A percentile compares a stretch with the other conserved stretches of the same genome.
Conservation (phyloP, 495 filamentous ascomycete species). For the Daldinia concentrica region DNA sequence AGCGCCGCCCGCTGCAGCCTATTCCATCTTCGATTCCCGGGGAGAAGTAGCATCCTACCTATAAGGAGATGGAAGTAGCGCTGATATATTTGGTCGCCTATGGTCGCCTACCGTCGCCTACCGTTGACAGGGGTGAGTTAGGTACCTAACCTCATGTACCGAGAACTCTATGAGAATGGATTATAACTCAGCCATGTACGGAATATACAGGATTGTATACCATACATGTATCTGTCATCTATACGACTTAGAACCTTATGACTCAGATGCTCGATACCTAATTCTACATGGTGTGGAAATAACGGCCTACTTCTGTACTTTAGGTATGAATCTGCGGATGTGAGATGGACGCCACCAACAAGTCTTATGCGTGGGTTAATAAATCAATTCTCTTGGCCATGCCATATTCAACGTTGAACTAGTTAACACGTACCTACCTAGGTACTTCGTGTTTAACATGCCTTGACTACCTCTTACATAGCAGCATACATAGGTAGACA, state of each 20-base stretch:
- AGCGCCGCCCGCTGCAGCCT: slow-evolving; percentile 32
- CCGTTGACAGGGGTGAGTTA: slow-evolving; percentile 5
- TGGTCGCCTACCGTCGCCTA: neutral
- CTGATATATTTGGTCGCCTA: neutral
- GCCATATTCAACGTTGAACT: neutral
- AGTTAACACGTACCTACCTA: neutral
- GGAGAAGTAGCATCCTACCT: neutral
- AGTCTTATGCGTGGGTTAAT: neutral
- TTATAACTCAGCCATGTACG: neutral
- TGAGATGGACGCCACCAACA: neutral
- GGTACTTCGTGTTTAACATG: neutral
- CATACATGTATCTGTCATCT: neutral
- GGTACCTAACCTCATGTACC: neutral
- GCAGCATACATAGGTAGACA: no score
- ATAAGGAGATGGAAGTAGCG: neutral
- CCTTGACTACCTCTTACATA: no score
- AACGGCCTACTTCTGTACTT: neutral
- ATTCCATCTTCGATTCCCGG: slow-evolving; percentile 7
- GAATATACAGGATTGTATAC: neutral
- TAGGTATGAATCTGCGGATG: neutral
- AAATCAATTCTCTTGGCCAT: neutral
- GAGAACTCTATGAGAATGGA: neutral
- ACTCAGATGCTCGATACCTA: neutral
- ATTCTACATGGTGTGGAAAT: neutral
- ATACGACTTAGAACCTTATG: neutral